Evolutionary conservation across 176 grass and related monocot genomes (phyloP).

Genomic region (barley (Hordeum vulgare)): DNA sequence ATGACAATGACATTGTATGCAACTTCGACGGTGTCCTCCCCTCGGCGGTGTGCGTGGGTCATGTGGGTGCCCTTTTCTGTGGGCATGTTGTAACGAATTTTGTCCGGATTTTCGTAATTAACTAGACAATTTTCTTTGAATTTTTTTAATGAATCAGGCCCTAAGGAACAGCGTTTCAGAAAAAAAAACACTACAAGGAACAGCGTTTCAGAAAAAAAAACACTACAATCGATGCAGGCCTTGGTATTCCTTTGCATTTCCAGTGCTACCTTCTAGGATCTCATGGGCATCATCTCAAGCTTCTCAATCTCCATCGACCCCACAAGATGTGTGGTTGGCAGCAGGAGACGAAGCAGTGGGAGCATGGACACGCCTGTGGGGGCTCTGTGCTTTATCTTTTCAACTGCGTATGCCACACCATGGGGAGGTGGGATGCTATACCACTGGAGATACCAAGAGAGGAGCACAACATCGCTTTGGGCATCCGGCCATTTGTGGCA

Average conservation of each 20-base stretch:
- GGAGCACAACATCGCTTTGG: constrained; percentile 43
- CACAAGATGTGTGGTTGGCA: constrained; percentile 54
- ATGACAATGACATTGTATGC: too few relatives aligned
- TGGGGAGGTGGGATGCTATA: constrained; percentile 70
- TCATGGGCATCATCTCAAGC: constrained; percentile 21
- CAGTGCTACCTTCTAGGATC: not conserved
- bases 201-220: too few relatives aligned
- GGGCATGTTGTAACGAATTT: too few relatives aligned
- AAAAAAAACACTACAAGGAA: too few relatives aligned
- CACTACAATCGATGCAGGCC: not conserved
- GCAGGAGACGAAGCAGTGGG: constrained; percentile 61
- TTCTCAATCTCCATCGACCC: constrained; percentile 77
- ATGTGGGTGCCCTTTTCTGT: too few relatives aligned
- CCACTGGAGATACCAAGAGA: constrained; percentile 93
- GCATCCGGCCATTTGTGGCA: constrained; percentile 53
- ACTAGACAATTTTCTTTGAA: too few relatives aligned
- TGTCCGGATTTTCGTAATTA: too few relatives aligned
- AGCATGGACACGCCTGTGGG: constrained; percentile 34
- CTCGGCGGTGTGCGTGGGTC: too few relatives aligned
- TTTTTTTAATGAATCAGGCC: too few relatives aligned
- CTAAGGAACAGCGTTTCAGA: too few relatives aligned
- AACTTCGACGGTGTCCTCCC: too few relatives aligned
- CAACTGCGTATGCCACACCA: constrained; percentile 43
- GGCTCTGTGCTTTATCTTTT: constrained; percentile 36
- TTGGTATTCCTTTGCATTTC: not conserved